These are phyloP conservation scores for Ceratocystis smalleyi DNA, from an alignment of 2,329 filamentous ascomycete species.

Conservation along the genomic window DNA sequence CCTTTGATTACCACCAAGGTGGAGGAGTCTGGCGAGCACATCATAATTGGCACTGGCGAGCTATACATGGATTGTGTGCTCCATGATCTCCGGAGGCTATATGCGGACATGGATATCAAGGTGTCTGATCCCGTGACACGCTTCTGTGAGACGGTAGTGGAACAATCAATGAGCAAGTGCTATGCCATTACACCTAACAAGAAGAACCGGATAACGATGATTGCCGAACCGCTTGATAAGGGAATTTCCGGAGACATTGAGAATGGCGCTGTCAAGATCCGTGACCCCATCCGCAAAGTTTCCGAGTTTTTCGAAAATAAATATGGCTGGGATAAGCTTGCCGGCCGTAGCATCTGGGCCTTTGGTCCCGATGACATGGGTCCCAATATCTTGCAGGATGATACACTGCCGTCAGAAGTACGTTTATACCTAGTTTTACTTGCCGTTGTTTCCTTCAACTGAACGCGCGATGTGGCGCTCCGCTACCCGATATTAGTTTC, in stretches of 20 bases:
- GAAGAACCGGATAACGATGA: slow-evolving; percentile 98
- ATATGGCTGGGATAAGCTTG: slow-evolving; percentile 91
- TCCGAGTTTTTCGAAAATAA: slow-evolving; percentile 96
- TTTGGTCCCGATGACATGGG: slow-evolving; percentile 93
- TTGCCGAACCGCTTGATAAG: slow-evolving; percentile 87
- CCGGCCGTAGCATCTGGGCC: slow-evolving; percentile 91
- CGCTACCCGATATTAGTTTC: slow-evolving; percentile 5
- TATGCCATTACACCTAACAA: slow-evolving; percentile 97
- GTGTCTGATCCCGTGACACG: slow-evolving; percentile 94
- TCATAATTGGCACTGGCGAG: slow-evolving; percentile 87
- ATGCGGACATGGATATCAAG: slow-evolving; percentile 98
- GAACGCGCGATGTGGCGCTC: not conserved
- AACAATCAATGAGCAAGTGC: slow-evolving; percentile 94
- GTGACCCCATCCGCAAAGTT: slow-evolving; percentile 79
- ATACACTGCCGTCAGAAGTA: slow-evolving; percentile 79
- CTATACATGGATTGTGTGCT: slow-evolving; percentile 99
- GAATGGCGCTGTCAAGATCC: slow-evolving; percentile 74
- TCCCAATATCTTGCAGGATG: slow-evolving; percentile 91
- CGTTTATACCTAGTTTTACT: slow-evolving; percentile 22
- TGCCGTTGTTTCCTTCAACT: not conserved
- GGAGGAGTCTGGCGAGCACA: slow-evolving; percentile 92
- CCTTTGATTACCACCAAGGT: slow-evolving; percentile 92
- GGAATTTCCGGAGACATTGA: slow-evolving; percentile 94
- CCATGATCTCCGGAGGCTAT: slow-evolving; percentile 82
- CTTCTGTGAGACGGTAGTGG: slow-evolving; percentile 95